These are phyloP conservation scores for Aspergillus olivimuriae DNA, from an alignment of 495 filamentous ascomycete species.

Conservation along the genomic window DNA sequence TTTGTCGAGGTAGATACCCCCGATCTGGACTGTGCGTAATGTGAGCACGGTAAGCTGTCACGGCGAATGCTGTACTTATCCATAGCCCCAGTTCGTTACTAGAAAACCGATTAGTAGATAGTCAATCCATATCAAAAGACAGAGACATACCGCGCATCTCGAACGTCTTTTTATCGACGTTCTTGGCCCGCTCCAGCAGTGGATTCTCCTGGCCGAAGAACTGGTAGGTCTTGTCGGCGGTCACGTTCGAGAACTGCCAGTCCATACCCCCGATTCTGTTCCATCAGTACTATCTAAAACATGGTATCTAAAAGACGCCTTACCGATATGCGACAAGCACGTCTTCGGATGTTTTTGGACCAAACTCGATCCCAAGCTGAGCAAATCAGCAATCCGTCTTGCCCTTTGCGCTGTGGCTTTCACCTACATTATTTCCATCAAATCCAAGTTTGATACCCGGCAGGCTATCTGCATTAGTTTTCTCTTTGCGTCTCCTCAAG, in stretches of 20 bases:
- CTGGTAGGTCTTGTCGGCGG: conserved; percentile 54
- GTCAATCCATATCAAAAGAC: no score
- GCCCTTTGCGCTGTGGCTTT: neutral
- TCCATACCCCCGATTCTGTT: conserved; percentile 53
- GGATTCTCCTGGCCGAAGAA: conserved; percentile 37
- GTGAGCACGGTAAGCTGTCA: conserved; percentile 1
- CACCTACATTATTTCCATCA: conserved; percentile 51
- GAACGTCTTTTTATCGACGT: conserved; percentile 20
- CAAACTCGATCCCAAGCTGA: conserved; percentile 53
- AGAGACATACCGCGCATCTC: conserved; percentile 33
- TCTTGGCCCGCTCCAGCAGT: conserved; percentile 14
- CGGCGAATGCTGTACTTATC: conserved; percentile 27
- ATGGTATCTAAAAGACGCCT: neutral
- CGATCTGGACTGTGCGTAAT: conserved; percentile 45
- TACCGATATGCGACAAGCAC: conserved; percentile 53
- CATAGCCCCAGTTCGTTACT: conserved; percentile 64
- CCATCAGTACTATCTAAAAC: neutral
- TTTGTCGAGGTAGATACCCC: conserved; percentile 44
- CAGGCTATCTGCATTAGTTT: conserved; percentile 31
- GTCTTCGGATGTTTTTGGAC: conserved; percentile 46
- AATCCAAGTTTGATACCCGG: conserved; percentile 61
- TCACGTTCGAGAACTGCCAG: conserved; percentile 64
- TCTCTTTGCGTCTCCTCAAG: conserved; percentile 1
- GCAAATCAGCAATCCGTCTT: conserved; percentile 3
- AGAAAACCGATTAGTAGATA: conserved; percentile 17